Percentiles rank a stretch among this genome's conserved stretches.
These are phyloP conservation scores for Scheffersomyces spartinae DNA, from an alignment of 805 yeast genomes.

Conservation along the genomic window DNA sequence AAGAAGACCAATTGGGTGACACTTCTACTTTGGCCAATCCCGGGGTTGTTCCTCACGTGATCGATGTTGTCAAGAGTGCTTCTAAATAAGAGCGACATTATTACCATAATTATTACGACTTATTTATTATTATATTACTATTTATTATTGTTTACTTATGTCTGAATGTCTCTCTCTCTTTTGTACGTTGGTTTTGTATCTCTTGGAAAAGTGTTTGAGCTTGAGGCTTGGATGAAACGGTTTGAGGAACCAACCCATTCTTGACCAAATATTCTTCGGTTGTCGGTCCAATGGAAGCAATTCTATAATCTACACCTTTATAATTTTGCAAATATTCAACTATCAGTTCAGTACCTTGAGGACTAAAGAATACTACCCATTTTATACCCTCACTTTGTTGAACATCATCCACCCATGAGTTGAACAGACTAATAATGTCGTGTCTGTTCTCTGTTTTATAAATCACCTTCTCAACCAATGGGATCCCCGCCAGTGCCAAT, in stretches of 20 bases:
- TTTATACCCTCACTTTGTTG: constrained; percentile 9
- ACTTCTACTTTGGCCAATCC: constrained; percentile 71
- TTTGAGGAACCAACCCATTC: constrained; percentile 43
- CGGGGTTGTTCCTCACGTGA: constrained; percentile 55
- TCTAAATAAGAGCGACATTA: too few relatives aligned
- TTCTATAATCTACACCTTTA: constrained; percentile 15
- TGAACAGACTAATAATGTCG: constrained; percentile 33
- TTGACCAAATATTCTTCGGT: constrained; percentile 52
- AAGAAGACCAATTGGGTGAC: constrained; percentile 76
- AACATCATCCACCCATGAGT: constrained; percentile 4
- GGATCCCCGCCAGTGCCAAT: constrained; percentile 30
- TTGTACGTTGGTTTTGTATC: constrained; percentile 13
- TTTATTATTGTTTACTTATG: too few relatives aligned
- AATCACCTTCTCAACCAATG: constrained; percentile 48
- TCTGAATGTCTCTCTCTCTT: too few relatives aligned
- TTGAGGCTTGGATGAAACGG: constrained; percentile 64
- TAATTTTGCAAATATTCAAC: constrained; percentile 25
- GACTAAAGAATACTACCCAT: constrained; percentile 86
- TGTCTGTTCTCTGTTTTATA: constrained; percentile 51
- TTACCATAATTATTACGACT: too few relatives aligned
- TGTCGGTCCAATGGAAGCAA: constrained; percentile 91
- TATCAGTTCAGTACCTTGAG: constrained; percentile 70
- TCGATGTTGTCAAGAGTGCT: constrained; percentile 40
- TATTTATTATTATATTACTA: too few relatives aligned
- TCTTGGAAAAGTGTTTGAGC: constrained; percentile 44